Base-by-base conservation (phyloP, 352 stramenopile species). In the Pythium volutum region DNA sequence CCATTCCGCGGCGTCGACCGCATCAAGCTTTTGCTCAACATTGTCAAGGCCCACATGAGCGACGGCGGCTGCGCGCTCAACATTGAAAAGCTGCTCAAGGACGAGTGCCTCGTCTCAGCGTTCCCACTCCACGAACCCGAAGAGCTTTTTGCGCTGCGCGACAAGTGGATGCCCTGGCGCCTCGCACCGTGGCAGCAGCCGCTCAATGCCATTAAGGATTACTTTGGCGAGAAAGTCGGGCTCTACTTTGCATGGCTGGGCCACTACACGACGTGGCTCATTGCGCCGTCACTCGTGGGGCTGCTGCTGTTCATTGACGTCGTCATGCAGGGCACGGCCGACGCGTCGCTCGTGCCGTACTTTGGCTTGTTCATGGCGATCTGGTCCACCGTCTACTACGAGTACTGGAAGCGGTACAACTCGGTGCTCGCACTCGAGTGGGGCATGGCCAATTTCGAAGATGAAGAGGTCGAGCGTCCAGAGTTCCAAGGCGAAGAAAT, bases 231-330 rank as follows among this genome's bases (percentile, higher is more conserved):
- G 55, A 92, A 98, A 73, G 88, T 99, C 22, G 93, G 91, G 1
- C 94, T 99, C 56, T 99, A 99, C 81, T 99, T 99, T 71, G 88
- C 96, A 41, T 99, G 95, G 89, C 73, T 99, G 0, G 81, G 81
- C 26, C 93, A 98, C 73, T 98, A 96, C 69, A 98, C 93, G 33
- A 93, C 87, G 51, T 97, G 97, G 82, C 76, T 99, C 20, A 83
- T 98, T 15, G 85, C 90, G 20, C 87, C 97, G 23, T 93, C 91
- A 43, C 42, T 98, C 11, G 55, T 98, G 26, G 96, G 96, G 4
- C 65, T 87, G 6, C 55, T 93, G 33, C 79, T 98, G 18, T 95
- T 98, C 38, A 88, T 96, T 36, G 66, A 94, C 64, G 84, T 96
- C 11, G 18, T 87, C 16, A 41, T 83, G 2, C 70, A 90, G 57